Percentiles rank a stretch among this genome's conserved stretches.
These are phyloP conservation scores for Botrytis paeoniae DNA, from an alignment of 2,329 filamentous ascomycete species.

Conservation along the genomic window DNA sequence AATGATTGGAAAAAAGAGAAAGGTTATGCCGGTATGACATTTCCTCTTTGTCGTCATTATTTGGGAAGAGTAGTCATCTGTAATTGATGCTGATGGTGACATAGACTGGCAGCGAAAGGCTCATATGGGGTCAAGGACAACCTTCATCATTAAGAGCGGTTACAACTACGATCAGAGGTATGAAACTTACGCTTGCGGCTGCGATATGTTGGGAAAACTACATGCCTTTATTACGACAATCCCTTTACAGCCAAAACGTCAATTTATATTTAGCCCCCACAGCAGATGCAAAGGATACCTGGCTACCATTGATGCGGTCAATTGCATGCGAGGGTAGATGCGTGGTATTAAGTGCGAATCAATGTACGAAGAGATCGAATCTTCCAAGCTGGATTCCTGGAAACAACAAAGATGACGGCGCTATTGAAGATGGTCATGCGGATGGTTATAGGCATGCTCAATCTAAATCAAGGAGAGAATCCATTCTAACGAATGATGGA, in stretches of 20 bases:
- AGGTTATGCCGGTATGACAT: constrained; percentile 76
- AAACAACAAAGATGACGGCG: constrained; percentile 17
- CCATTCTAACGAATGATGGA: constrained; percentile 44
- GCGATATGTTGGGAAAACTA: constrained; percentile 98
- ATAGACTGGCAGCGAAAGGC: constrained; percentile 70
- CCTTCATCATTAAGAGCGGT: constrained; percentile 76
- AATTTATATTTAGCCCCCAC: constrained; percentile 91
- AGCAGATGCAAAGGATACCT: constrained; percentile 78
- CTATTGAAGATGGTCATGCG: constrained; percentile 9
- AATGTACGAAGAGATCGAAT: constrained; percentile 63
- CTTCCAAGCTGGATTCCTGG: constrained; percentile 55
- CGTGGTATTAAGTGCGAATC: constrained; percentile 83
- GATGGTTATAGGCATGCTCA: background rate
- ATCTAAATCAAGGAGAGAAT: constrained; percentile 23
- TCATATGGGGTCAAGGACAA: constrained; percentile 86
- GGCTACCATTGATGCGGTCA: constrained; percentile 79
- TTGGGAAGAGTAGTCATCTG: background rate
- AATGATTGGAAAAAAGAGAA: constrained; percentile 78
- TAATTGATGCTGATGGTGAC: constrained; percentile 16
- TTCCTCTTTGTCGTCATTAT: background rate
- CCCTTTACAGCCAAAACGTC: constrained; percentile 84
- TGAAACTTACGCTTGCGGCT: constrained; percentile 74
- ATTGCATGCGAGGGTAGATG: constrained; percentile 77
- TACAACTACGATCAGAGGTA: constrained; percentile 73
- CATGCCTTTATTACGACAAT: constrained; percentile 84